Base-by-base conservation (phyloP, 192 early-diverging fungal species). In the Coemansia sp. region DNA sequence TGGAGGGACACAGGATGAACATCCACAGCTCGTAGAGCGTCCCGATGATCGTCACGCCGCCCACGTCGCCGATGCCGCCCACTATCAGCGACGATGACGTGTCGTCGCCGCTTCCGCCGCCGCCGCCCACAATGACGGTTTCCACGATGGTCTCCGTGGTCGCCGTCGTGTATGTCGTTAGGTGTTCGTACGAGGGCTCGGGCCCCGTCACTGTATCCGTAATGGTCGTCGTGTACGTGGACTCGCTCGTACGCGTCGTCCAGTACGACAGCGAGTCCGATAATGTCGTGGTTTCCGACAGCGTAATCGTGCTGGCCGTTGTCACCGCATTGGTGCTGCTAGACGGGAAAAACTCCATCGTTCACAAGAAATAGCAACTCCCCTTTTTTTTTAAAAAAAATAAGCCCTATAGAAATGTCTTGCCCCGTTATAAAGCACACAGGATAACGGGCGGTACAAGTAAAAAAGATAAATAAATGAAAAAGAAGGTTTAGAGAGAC, bases 1-100 rank as follows among this genome's bases (percentile, higher is more conserved):
- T 47, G 11, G 72, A 75, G 14, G 72, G 72, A 4, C 72, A 75
- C 72, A 75, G 39, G 23, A 75, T 60, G 58, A 58, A 75, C 72
- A 75, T 75, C 72, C 72, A 75, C 18, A 68, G 42, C 37, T 75
- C 56, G 61, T 75, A 75, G 14, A 75, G 37, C 38, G 42, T 21
- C 11, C 65, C 65, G 28, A 60, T 64, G 18, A 75, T 75, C 0
- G 58, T 61, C 3, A 75, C 54, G 15, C 66, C 66, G 62, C 58
- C 51, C 14, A 75, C 72, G 40, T 64, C 49, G 65, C 72, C 72
- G 5, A 26, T 16, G 21, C 72, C 72, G 49, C 72, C 72, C 2
- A 57, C 58, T 3, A 75, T 75, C 6, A 46, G 16, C 5, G 72
- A 18, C 9, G 65, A 20, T 5, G 40, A 3, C 11, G 53, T 56